Conservation (phyloP, 345 rosid genomes). For the Sisymbrium altissimum region DNA sequence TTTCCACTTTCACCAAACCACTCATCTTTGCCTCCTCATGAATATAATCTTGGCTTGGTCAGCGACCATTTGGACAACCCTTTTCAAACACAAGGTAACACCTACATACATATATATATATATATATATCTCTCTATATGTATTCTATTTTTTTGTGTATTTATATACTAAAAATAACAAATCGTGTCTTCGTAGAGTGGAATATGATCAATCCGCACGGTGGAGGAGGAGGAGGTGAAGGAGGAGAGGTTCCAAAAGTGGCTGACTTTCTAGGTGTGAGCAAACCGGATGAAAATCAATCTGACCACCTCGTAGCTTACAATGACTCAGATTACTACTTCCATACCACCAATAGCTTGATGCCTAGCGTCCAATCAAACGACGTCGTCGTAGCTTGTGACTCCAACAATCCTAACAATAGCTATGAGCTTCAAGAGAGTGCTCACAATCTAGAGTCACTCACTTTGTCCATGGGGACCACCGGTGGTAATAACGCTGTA, state of each 20-base stretch:
- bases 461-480: constrained; percentile 89
- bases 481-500: constrained; percentile 23
- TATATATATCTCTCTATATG: not conserved
- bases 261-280: constrained; percentile 96
- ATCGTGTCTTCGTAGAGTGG: constrained; percentile 56
- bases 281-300: constrained; percentile 69
- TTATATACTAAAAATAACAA: not conserved
- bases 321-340: constrained; percentile 61
- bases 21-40: constrained; percentile 65
- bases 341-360: constrained; percentile 42
- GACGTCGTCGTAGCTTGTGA: constrained; percentile 30
- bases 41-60: constrained; percentile 80
- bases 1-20: constrained; percentile 90
- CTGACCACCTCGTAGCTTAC: constrained; percentile 58
- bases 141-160: not conserved
- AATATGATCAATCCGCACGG: constrained; percentile 61
- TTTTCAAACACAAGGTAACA: constrained; percentile 80
- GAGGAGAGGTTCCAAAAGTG: constrained; percentile 77
- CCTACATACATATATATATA: not conserved
- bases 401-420: constrained; percentile 32
- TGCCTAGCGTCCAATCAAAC: constrained; percentile 48
- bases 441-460: constrained; percentile 72
- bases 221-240: constrained; percentile 22
- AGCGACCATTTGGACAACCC: constrained; percentile 75
- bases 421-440: constrained; percentile 70